A percentile compares a stretch with the other conserved stretches of the same genome.
Evolutionary conservation across 192 early-diverging fungal genomes (phyloP).

Genomic region (Rhizoclosmatium sp.): DNA sequence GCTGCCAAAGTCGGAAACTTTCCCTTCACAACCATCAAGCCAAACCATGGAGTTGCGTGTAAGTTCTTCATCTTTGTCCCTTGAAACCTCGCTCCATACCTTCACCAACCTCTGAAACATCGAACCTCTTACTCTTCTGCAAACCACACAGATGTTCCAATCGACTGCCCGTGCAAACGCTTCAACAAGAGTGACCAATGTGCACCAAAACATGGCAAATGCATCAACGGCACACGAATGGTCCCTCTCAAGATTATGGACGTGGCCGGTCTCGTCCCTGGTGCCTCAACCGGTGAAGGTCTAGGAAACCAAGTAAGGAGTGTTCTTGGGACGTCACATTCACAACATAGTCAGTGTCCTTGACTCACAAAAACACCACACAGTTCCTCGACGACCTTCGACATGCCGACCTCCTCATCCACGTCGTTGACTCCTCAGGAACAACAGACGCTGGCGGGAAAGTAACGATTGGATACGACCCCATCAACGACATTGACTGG

Average conservation of each 20-base stretch:
- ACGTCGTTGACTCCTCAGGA: slow-evolving; percentile 86
- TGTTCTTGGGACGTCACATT: no score
- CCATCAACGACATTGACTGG: slow-evolving; percentile 86
- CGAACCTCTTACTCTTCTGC: slow-evolving; percentile 41
- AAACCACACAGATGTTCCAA: slow-evolving; percentile 55
- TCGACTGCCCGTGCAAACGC: slow-evolving; percentile 74
- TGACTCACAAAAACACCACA: slow-evolving; percentile 9
- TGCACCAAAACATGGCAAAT: slow-evolving; percentile 77
- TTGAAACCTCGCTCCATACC: no score
- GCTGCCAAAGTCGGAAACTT: slow-evolving; percentile 85
- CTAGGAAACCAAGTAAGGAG: no score
- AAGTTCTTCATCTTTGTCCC: no score
- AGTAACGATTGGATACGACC: slow-evolving; percentile 82
- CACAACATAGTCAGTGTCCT: no score
- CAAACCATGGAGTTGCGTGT: slow-evolving; percentile 60
- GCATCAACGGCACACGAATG: slow-evolving; percentile 67
- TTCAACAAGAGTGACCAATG: slow-evolving; percentile 63
- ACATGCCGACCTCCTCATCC: slow-evolving; percentile 78
- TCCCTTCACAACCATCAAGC: slow-evolving; percentile 88
- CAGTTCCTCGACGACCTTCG: slow-evolving; percentile 84
- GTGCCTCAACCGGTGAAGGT: slow-evolving; percentile 71
- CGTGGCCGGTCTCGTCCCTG: slow-evolving; percentile 85
- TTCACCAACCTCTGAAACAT: no score
- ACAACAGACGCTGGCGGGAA: slow-evolving; percentile 82
- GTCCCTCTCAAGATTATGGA: slow-evolving; percentile 81